Base-by-base conservation (phyloP, 1,284 basidiomycete genomes). In the Agaricales sp. region DNA sequence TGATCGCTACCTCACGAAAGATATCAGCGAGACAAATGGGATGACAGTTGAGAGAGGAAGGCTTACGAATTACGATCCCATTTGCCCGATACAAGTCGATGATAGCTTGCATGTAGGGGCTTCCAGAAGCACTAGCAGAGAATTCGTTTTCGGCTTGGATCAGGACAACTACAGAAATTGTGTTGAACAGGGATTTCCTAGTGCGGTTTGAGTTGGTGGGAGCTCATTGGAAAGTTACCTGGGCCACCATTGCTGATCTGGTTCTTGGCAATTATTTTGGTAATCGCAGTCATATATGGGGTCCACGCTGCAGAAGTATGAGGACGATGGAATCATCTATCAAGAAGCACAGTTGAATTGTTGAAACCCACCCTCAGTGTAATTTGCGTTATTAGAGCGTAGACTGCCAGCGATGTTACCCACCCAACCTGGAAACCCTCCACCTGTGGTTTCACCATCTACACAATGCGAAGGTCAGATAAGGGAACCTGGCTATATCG, bases 131-230 rank as follows among this genome's bases (percentile, higher is more conserved):
- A 39, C 71, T 68, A 23, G 63, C 69, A 49, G 67, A 72, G 59
- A 67, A 80, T 59, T 79, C 78, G 49, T 79, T 80, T 54, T 79
- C 77, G 2, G 76, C 73, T 56, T 78, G 78, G 2, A 78, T 73
- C 24, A 77, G 68, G 50, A 80, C 74, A 49, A 77, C 71, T 73
- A 47, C 3, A n/a, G n/a, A n/a, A n/a, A n/a, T n/a, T n/a, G n/a
- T n/a, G n/a, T n/a, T n/a, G 4, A 26, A 38, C 45, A 18, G 19
- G 45, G 18, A 16, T n/a, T n/a, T n/a, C n/a, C n/a, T n/a, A n/a
- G 14, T 30, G 26, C 26, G 6, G 14, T 30, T 30, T 30, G 6
- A 30, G 26, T 30, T 30, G 26, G 26, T 30, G 6, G 26, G 6
- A 30, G 6, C 6, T 30, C 26, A 30, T 30, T 30, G 6, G 11